Evolutionary conservation across 2,329 filamentous ascomycete genomes (phyloP).

Genomic region (Rasamsonia emersonii): DNA sequence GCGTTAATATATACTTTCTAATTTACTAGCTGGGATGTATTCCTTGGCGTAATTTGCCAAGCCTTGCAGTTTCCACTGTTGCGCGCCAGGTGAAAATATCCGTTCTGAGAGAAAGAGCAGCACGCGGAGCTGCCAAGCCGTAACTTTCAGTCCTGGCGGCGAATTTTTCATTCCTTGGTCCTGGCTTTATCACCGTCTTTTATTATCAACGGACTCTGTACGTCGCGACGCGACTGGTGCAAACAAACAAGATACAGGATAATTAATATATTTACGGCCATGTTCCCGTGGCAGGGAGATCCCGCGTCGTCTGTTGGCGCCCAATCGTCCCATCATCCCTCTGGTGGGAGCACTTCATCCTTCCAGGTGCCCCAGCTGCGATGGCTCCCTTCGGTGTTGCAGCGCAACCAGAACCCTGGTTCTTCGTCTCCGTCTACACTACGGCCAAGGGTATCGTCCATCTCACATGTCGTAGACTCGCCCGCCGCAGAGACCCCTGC

Average conservation of each 20-base stretch:
- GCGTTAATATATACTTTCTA: too few species aligned
- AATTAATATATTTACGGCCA: background rate
- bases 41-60: too few species aligned
- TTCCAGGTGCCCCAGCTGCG: slow-evolving; percentile 17
- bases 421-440: slow-evolving; percentile 1
- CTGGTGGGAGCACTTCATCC: slow-evolving; percentile 8
- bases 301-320: background rate
- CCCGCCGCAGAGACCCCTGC: slow-evolving; percentile 7
- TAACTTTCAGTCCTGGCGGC: slow-evolving; percentile 13
- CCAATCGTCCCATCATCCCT: slow-evolving; percentile 15
- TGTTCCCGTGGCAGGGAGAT: slow-evolving; percentile 12
- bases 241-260: background rate
- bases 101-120: slow-evolving; percentile 1
- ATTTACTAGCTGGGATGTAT: too few species aligned
- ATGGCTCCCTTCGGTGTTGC: slow-evolving; percentile 19
- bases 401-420: slow-evolving; percentile 5
- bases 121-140: background rate
- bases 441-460: background rate
- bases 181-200: background rate
- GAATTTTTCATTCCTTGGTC: slow-evolving; percentile 8
- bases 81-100: background rate
- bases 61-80: too few species aligned
- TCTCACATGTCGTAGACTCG: background rate
- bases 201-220: background rate
- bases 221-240: too few species aligned